A percentile compares a stretch with the other conserved stretches of the same genome.
These are phyloP conservation scores for Pleurotus eryngii DNA, from an alignment of 768 basidiomycete species.

Conservation along the genomic window DNA sequence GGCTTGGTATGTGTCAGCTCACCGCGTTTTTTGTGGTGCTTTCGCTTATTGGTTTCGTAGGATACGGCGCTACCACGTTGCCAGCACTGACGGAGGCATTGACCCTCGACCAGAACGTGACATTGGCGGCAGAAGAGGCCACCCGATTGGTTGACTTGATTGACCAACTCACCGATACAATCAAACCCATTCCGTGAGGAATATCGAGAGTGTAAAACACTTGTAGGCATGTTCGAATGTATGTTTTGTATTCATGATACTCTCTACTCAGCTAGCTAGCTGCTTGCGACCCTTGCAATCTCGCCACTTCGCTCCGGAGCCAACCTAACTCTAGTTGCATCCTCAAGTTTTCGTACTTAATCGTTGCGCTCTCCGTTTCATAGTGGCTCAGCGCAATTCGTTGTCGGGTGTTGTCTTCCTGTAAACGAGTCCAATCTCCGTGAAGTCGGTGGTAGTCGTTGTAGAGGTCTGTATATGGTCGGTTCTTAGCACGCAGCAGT, in stretches of 20 bases:
- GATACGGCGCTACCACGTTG: constrained; percentile 60
- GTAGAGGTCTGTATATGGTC: background rate
- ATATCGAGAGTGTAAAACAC: background rate
- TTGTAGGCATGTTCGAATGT: too few species aligned
- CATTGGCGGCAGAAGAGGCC: constrained; percentile 44
- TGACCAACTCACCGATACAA: background rate
- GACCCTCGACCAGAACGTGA: constrained; percentile 45
- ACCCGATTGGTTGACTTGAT: constrained; percentile 37
- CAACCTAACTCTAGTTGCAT: background rate
- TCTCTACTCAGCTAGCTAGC: too few species aligned
- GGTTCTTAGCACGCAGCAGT: background rate
- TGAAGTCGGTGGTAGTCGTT: constrained; percentile 4
- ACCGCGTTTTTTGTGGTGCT: background rate
- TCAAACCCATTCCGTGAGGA: background rate
- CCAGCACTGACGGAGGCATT: constrained; percentile 61
- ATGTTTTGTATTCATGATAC: too few species aligned
- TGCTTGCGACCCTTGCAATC: too few species aligned
- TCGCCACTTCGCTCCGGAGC: too few species aligned
- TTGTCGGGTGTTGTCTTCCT: background rate
- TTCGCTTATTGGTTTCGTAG: constrained; percentile 19
- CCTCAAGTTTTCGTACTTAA: background rate
- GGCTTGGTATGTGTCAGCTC: constrained; percentile 54
- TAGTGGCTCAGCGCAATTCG: background rate
- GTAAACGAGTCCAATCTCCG: background rate
- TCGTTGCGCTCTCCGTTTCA: background rate